Conservation (phyloP, 2,329 filamentous ascomycete species). For the Pseudocercospora pini-densiflorae region DNA sequence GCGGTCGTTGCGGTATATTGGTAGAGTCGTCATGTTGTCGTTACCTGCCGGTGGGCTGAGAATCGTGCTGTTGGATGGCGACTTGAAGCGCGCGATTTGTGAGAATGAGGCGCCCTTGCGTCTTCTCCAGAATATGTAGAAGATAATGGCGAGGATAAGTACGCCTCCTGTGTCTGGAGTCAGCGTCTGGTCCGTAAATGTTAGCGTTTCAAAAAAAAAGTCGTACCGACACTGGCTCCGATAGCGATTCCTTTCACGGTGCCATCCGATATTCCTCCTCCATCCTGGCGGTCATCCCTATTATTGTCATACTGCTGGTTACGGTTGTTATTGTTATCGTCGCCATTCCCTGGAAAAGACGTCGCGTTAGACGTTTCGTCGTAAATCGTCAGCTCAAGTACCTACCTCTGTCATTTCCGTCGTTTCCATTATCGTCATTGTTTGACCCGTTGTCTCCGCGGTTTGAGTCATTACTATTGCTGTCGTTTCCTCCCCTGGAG, state of each 20-base stretch:
- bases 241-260: conserved; percentile 30
- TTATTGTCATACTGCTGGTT: neutral
- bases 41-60: conserved; percentile 14
- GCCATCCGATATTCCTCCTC: conserved; percentile 16
- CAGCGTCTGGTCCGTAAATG: conserved; percentile 5
- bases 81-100: conserved; percentile 32
- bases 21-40: conserved; percentile 26
- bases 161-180: conserved; percentile 24
- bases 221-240: conserved; percentile 32
- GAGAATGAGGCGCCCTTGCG: conserved; percentile 32
- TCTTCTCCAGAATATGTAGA: conserved; percentile 30
- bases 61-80: conserved; percentile 26
- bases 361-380: neutral
- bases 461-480: conserved; percentile 7
- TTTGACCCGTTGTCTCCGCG: conserved; percentile 5
- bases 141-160: conserved; percentile 28
- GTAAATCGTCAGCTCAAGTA: neutral
- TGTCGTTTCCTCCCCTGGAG: neutral
- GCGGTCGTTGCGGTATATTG: conserved; percentile 33
- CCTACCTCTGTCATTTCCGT: neutral
- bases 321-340: neutral
- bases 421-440: conserved; percentile 6
- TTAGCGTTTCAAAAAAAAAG: neutral
- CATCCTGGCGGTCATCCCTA: neutral
- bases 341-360: neutral